Evolutionary conservation across 1,139 yeast genomes (phyloP).

Genomic region (Geotrichum cucujoidarum): DNA sequence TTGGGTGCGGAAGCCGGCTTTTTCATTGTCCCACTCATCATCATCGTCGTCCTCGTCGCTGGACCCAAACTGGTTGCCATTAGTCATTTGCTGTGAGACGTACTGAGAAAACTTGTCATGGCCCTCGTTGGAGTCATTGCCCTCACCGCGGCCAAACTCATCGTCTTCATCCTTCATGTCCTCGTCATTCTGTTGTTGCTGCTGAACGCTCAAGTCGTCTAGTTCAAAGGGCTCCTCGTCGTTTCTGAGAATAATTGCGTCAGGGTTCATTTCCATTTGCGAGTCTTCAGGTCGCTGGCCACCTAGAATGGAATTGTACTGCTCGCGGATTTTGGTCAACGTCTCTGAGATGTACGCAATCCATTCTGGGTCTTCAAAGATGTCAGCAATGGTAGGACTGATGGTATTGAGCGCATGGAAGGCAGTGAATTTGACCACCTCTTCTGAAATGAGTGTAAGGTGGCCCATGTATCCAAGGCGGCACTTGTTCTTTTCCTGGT

Average conservation of each 20-base stretch:
- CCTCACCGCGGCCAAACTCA: neutral
- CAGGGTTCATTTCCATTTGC: conserved; percentile 35
- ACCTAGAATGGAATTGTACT: conserved; percentile 92
- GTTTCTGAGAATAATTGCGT: conserved; percentile 32
- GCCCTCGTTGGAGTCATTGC: conserved; percentile 29
- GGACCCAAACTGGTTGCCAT: conserved; percentile 30
- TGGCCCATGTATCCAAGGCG: conserved; percentile 97
- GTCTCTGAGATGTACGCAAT: conserved; percentile 77
- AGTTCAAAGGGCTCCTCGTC: conserved; percentile 41
- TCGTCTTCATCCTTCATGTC: neutral
- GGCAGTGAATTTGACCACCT: conserved; percentile 89
- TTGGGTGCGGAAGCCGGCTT: neutral
- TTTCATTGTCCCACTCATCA: conserved; percentile 30
- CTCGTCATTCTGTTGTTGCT: neutral
- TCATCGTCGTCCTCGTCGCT: conserved; percentile 51
- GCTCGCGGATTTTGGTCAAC: conserved; percentile 82
- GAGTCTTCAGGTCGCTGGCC: conserved; percentile 60
- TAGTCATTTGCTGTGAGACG: conserved; percentile 70
- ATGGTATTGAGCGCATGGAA: conserved; percentile 59
- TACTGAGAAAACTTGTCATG: conserved; percentile 64
- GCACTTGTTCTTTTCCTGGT: conserved; percentile 54
- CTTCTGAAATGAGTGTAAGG: conserved; percentile 85
- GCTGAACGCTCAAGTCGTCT: conserved; percentile 24
- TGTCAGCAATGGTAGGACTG: conserved; percentile 55
- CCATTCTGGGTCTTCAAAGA: conserved; percentile 63